These are phyloP conservation scores for Fusarium kyushuense DNA, from an alignment of 2,329 filamentous ascomycete species.

Conservation along the genomic window DNA sequence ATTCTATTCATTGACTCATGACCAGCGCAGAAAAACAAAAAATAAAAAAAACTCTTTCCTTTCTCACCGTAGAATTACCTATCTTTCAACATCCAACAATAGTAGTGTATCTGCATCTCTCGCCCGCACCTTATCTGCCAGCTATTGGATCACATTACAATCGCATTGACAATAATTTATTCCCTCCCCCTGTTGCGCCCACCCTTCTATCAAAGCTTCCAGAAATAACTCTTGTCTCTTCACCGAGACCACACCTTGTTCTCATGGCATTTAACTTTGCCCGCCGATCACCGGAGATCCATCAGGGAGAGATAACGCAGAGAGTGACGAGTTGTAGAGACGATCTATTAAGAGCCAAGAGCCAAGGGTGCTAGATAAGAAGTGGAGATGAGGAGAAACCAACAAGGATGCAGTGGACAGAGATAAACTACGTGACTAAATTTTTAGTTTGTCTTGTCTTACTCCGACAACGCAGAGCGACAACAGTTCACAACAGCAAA, in stretches of 20 bases:
- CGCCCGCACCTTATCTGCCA: neutral
- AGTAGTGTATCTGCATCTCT: neutral
- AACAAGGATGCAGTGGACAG: neutral
- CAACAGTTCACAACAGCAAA: neutral
- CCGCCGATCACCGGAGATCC: conserved; percentile 31
- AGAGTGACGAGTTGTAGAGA: neutral
- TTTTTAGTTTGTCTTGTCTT: neutral
- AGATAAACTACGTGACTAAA: conserved; percentile 10
- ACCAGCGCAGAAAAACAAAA: neutral
- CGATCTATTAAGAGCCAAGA: neutral
- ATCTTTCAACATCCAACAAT: neutral
- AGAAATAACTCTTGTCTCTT: conserved; percentile 25
- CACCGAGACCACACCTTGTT: conserved; percentile 23
- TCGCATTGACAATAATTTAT: neutral
- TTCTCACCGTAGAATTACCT: conserved; percentile 21
- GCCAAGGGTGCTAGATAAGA: conserved; percentile 28
- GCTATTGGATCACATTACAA: neutral
- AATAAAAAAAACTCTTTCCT: conserved; percentile 8
- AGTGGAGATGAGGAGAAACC: conserved; percentile 27
- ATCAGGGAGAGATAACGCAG: conserved; percentile 27
- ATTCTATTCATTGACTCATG: conserved; percentile 11
- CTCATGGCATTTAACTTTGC: conserved; percentile 5
- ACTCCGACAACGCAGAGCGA: conserved; percentile 25
- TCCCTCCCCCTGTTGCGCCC: neutral
- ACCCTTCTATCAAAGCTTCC: conserved; percentile 32